Conservation (phyloP, 2,329 filamentous ascomycete genomes). For the Paecilomyces sp. region DNA sequence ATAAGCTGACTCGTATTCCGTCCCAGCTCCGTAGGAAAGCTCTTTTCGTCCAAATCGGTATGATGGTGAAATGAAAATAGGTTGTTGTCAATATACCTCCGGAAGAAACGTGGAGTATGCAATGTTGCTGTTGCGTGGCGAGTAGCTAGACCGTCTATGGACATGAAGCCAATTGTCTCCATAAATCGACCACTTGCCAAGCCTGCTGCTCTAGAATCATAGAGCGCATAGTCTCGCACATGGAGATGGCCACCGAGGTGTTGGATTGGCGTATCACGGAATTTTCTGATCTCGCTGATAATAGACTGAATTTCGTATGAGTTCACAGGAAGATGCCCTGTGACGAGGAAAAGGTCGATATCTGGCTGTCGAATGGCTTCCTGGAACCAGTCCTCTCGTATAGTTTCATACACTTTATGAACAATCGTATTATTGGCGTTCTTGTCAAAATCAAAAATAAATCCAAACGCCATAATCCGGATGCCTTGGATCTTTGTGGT, state of each 20-base stretch:
- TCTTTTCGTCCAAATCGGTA: constrained; percentile 61
- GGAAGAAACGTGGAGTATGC: constrained; percentile 53
- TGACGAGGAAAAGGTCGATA: constrained; percentile 78
- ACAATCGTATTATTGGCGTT: constrained; percentile 90
- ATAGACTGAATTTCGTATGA: constrained; percentile 73
- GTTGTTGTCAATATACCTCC: constrained; percentile 92
- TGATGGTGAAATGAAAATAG: constrained; percentile 78
- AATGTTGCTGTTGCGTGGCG: constrained; percentile 20
- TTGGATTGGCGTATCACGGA: constrained; percentile 74
- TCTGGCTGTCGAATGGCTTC: constrained; percentile 71
- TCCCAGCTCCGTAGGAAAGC: constrained; percentile 71
- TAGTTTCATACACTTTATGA: constrained; percentile 67
- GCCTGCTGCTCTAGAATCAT: constrained; percentile 69
- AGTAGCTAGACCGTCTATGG: constrained; percentile 59
- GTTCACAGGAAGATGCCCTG: constrained; percentile 75
- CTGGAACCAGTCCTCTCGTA: constrained; percentile 84
- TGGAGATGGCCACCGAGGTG: constrained; percentile 91
- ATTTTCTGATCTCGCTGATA: constrained; percentile 68
- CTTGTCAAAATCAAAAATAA: constrained; percentile 85
- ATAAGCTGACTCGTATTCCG: constrained; percentile 66
- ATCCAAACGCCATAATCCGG: constrained; percentile 80
- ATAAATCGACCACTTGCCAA: constrained; percentile 87
- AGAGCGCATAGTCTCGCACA: constrained; percentile 74
- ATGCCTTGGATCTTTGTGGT: constrained; percentile 84
- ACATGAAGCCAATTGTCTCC: constrained; percentile 93